phyloP scores from a whole-genome alignment of 768 basidiomycete genomes.

The Glaciozyma antarctica region DNA sequence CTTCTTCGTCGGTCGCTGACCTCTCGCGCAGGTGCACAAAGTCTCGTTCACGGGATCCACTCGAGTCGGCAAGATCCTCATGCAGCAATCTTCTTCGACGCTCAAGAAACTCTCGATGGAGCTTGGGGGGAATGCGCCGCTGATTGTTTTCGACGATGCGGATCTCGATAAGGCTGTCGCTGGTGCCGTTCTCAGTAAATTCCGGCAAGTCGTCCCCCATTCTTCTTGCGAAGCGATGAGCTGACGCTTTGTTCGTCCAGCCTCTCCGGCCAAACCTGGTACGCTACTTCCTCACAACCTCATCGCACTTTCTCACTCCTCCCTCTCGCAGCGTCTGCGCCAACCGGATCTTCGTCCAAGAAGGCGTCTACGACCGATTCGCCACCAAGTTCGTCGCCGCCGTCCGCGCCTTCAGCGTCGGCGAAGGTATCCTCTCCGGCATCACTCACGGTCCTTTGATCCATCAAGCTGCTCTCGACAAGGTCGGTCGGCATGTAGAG shows the following conservation, averaged over 20 bases:
- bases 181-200: slow-evolving; percentile 46
- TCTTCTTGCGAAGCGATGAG: slow-evolving; percentile 46
- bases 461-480: slow-evolving; percentile 69
- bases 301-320: not conserved
- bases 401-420: slow-evolving; percentile 50
- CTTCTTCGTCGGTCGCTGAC: not conserved
- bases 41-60: slow-evolving; percentile 47
- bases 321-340: slow-evolving; percentile 58
- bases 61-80: slow-evolving; percentile 41
- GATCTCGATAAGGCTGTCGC: slow-evolving; percentile 83
- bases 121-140: slow-evolving; percentile 86
- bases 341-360: slow-evolving; percentile 83
- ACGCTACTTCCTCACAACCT: slow-evolving; percentile 19
- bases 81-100: slow-evolving; percentile 36
- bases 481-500: slow-evolving; percentile 72
- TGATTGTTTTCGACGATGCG: slow-evolving; percentile 91
- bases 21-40: slow-evolving; percentile 60
- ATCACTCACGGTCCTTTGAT: slow-evolving; percentile 86
- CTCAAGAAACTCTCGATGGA: slow-evolving; percentile 46
- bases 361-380: slow-evolving; percentile 77
- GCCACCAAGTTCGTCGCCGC: slow-evolving; percentile 69
- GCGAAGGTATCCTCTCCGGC: slow-evolving; percentile 61
- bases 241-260: not conserved
- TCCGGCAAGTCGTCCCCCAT: slow-evolving; percentile 25
- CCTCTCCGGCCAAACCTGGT: slow-evolving; percentile 31